A percentile compares a stretch with the other conserved stretches of the same genome.
Evolutionary conservation across 805 yeast genomes (phyloP).

Genomic region (Ogataea wickerhamii): DNA sequence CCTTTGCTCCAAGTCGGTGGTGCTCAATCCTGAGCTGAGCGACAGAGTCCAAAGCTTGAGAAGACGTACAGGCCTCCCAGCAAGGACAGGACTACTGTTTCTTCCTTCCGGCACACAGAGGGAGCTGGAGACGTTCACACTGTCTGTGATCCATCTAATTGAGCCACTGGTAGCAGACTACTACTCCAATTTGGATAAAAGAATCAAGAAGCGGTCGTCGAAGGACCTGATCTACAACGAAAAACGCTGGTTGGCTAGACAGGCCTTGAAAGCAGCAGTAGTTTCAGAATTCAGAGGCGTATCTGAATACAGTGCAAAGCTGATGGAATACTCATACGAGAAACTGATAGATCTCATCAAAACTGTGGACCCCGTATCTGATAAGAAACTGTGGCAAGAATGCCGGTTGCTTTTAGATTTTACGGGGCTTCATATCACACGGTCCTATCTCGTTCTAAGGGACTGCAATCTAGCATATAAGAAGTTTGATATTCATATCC

Average conservation of each 20-base stretch:
- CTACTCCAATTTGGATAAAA: constrained; percentile 39
- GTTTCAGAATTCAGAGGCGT: constrained; percentile 46
- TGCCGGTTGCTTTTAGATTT: constrained; percentile 54
- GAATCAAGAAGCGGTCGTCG: constrained; percentile 36
- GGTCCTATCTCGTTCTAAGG: constrained; percentile 56
- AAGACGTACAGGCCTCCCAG: constrained; percentile 39
- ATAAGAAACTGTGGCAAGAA: constrained; percentile 37
- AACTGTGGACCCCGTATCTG: constrained; percentile 17
- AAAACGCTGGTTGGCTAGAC: constrained; percentile 45
- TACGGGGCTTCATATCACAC: constrained; percentile 57
- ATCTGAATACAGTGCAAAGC: constrained; percentile 45
- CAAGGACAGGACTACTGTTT: constrained; percentile 42
- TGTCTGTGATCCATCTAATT: constrained; percentile 36
- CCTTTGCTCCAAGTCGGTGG: constrained; percentile 29
- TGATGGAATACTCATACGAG: constrained; percentile 53
- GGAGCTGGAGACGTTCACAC: constrained; percentile 40
- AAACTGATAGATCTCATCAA: constrained; percentile 40
- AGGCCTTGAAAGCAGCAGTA: constrained; percentile 48
- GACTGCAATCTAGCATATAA: constrained; percentile 56
- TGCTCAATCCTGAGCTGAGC: constrained; percentile 30
- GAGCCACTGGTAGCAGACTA: constrained; percentile 43
- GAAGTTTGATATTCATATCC: constrained; percentile 63
- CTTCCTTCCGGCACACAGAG: constrained; percentile 39
- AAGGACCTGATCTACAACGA: constrained; percentile 23
- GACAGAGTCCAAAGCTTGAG: constrained; percentile 37